Conservation (phyloP, 345 rosid genomes). For the Brassica incana region DNA sequence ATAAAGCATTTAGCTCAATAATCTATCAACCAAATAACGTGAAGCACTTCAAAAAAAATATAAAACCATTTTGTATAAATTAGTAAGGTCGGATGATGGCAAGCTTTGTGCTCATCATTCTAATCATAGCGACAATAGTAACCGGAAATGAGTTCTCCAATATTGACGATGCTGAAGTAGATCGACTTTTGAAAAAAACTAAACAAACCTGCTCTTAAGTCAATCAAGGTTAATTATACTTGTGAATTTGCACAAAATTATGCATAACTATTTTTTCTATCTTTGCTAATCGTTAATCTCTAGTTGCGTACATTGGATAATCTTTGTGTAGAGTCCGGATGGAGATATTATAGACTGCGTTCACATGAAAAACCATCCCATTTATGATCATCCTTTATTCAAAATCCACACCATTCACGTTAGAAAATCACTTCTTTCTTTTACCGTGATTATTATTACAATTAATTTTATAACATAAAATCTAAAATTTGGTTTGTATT, state of each 20-base stretch:
- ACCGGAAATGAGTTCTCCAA: background rate
- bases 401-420: background rate
- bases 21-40: background rate
- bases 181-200: background rate
- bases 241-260: background rate
- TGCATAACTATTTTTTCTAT: background rate
- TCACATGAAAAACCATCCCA: background rate
- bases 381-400: constrained; percentile 7
- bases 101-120: background rate
- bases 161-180: background rate
- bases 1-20: background rate
- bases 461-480: background rate
- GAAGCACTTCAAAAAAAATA: background rate
- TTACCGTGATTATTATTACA: background rate
- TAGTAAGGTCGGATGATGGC: background rate
- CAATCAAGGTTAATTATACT: background rate
- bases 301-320: background rate
- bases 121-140: background rate
- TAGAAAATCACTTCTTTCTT: background rate
- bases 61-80: background rate
- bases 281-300: background rate
- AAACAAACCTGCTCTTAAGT: background rate
- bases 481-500: background rate
- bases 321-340: background rate
- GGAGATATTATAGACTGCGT: constrained; percentile 4